Conservation (phyloP, 192 early-diverging fungal genomes). For the Backusella tarrabulga region DNA sequence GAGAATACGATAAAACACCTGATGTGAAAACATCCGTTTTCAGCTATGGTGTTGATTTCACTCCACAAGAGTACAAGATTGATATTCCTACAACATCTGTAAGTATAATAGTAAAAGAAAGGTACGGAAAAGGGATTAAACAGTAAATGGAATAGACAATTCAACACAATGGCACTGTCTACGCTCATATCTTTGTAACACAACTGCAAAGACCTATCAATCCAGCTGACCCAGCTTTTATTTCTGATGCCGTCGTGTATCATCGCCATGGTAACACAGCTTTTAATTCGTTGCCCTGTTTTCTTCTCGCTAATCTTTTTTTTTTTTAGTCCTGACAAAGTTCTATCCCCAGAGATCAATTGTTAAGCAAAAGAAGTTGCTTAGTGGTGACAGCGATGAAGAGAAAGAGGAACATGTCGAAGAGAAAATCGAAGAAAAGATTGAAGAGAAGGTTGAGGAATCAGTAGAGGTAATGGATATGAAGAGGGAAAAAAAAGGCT, state of each 20-base stretch:
- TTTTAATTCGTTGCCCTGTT: background rate
- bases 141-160: constrained; percentile 32
- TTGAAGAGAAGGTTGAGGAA: constrained; percentile 1
- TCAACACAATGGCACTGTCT: constrained; percentile 56
- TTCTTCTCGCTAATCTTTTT: background rate
- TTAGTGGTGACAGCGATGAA: constrained; percentile 34
- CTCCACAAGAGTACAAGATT: constrained; percentile 40
- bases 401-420: constrained; percentile 27
- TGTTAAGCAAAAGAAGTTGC: constrained; percentile 55
- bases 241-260: constrained; percentile 46
- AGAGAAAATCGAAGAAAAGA: constrained; percentile 22
- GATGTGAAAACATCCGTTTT: constrained; percentile 43
- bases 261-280: constrained; percentile 45
- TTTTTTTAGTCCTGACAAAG: constrained; percentile 45
- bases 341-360: constrained; percentile 44
- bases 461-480: background rate
- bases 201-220: constrained; percentile 39
- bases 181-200: constrained; percentile 60
- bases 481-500: background rate
- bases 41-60: constrained; percentile 39
- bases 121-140: background rate
- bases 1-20: constrained; percentile 36
- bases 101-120: constrained; percentile 5
- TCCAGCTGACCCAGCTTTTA: constrained; percentile 38
- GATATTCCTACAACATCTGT: constrained; percentile 46